Evolutionary conservation across 768 basidiomycete genomes (phyloP).

Genomic region (Dictyophora rubrovolvata): DNA sequence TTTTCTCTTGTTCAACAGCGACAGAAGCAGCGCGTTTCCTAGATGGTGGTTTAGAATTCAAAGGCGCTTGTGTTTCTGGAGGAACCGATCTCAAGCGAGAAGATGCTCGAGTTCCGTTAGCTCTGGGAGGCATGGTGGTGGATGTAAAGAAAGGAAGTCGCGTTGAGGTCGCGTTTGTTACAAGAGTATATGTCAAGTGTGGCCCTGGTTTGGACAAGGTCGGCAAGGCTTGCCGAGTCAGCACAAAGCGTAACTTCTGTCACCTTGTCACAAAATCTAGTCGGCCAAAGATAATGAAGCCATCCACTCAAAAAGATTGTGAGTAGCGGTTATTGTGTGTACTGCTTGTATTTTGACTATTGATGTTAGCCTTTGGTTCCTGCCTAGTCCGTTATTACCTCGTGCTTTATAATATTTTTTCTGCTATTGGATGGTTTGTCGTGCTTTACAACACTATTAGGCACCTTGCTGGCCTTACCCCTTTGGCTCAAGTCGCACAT

Average conservation of each 20-base stretch:
- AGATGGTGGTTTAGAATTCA: neutral
- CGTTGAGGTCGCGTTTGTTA: neutral
- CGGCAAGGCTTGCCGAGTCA: neutral
- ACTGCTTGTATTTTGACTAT: neutral
- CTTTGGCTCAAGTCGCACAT: slow-evolving; percentile 14
- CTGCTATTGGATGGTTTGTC: slow-evolving; percentile 64
- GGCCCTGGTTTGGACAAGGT: neutral
- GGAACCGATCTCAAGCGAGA: slow-evolving; percentile 5
- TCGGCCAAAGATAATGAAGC: neutral
- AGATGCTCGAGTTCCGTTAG: neutral
- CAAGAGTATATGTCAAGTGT: neutral
- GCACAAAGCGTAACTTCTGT: neutral
- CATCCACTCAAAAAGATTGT: neutral
- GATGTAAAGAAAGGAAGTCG: neutral
- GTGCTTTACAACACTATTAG: slow-evolving; percentile 48
- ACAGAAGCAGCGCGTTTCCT: slow-evolving; percentile 6
- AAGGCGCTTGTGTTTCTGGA: neutral
- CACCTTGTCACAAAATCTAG: neutral
- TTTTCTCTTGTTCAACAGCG: slow-evolving; percentile 1
- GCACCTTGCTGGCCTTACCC: slow-evolving; percentile 36
- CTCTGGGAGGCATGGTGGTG: slow-evolving; percentile 3
- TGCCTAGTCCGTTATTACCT: slow-evolving; percentile 44
- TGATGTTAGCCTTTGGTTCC: neutral
- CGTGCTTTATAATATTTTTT: slow-evolving; percentile 65
- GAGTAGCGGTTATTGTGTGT: neutral